A percentile compares a stretch with the other conserved stretches of the same genome.
phyloP scores from a whole-genome alignment of 2,329 filamentous ascomycete species.

The Beauveria bassiana region DNA sequence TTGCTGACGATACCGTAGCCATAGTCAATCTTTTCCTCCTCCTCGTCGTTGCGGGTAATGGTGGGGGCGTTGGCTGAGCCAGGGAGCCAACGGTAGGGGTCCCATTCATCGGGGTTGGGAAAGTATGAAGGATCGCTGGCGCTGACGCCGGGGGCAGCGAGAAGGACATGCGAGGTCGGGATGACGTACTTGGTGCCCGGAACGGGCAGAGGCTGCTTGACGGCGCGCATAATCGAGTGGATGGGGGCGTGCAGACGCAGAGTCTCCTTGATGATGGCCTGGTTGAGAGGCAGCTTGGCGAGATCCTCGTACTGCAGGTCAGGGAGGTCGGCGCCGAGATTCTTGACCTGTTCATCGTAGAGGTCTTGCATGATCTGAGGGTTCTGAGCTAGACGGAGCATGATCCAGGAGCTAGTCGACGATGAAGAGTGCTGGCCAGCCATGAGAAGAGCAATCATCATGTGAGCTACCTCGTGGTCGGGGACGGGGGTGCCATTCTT shows the following conservation, averaged over 20 bases:
- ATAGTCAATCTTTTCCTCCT: conserved; percentile 79
- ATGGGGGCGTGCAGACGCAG: conserved; percentile 87
- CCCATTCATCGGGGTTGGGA: conserved; percentile 74
- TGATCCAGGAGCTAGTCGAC: conserved; percentile 77
- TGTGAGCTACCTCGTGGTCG: conserved; percentile 78
- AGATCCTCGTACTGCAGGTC: conserved; percentile 71
- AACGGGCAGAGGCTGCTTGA: conserved; percentile 79
- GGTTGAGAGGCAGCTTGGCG: conserved; percentile 70
- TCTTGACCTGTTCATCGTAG: conserved; percentile 69
- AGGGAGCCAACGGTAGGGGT: conserved; percentile 84
- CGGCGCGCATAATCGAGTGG: conserved; percentile 88
- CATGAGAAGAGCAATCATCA: conserved; percentile 93
- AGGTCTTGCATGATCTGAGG: conserved; percentile 75
- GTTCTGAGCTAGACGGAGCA: conserved; percentile 69
- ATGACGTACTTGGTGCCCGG: conserved; percentile 77
- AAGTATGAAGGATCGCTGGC: conserved; percentile 67
- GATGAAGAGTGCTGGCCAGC: conserved; percentile 86
- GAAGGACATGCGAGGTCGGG: conserved; percentile 70
- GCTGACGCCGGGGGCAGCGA: conserved; percentile 79
- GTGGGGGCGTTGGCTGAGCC: conserved; percentile 48
- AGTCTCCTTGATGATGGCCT: conserved; percentile 83
- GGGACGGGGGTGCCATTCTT: conserved; percentile 74
- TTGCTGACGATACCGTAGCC: conserved; percentile 91
- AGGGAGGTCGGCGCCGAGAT: conserved; percentile 67
- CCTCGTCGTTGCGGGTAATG: conserved; percentile 40